phyloP scores from a whole-genome alignment of 139 green algal genomes.

The Chlorella vulgaris region DNA sequence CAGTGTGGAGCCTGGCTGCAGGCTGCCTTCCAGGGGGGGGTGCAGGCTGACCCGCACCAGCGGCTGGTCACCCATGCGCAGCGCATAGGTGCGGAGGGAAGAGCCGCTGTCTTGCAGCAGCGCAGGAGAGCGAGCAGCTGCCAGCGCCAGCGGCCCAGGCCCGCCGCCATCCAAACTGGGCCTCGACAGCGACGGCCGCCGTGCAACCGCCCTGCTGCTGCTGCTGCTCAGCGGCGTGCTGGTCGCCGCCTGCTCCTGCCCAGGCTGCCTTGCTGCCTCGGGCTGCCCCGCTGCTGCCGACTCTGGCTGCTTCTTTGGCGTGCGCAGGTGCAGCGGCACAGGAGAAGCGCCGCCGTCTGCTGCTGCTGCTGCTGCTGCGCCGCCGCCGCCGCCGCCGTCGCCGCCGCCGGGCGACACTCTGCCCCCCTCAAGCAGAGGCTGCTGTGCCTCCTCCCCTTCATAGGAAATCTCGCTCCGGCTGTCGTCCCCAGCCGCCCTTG shows the following conservation, averaged over 20 bases:
- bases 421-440: not conserved
- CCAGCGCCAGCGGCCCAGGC: too few species aligned
- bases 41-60: conserved; percentile 64
- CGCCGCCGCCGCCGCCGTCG: not conserved
- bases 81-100: conserved; percentile 28
- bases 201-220: not conserved
- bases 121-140: not conserved
- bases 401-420: not conserved
- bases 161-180: conserved; percentile 24
- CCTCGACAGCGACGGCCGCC: conserved; percentile 3
- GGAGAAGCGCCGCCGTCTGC: not conserved
- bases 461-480: conserved; percentile 31
- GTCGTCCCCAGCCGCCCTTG: not conserved
- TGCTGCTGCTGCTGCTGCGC: not conserved
- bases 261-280: not conserved
- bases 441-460: not conserved
- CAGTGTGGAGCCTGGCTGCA: conserved; percentile 72
- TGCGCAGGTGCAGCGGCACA: not conserved
- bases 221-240: not conserved
- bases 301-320: not conserved
- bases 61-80: conserved; percentile 50
- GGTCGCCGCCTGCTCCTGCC: too few species aligned
- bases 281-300: not conserved
- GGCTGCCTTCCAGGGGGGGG: conserved; percentile 58
- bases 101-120: not conserved